Conservation (phyloP, 768 basidiomycete genomes). For the Boletus rubescentipes region DNA sequence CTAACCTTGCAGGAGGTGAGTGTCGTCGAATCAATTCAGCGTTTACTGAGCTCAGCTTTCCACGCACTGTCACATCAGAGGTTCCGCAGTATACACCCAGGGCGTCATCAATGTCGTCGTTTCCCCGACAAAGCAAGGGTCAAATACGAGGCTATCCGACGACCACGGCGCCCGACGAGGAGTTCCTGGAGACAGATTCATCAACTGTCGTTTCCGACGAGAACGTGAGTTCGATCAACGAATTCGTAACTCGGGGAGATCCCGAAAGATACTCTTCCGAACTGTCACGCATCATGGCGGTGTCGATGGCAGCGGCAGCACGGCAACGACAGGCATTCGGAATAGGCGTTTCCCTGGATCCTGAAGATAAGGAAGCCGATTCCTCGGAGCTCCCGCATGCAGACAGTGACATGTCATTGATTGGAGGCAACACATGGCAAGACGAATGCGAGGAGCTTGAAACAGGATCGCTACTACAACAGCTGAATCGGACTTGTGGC, state of each 20-base stretch:
- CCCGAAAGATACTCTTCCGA: constrained; percentile 28
- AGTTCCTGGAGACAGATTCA: constrained; percentile 9
- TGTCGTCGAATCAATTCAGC: constrained; percentile 12
- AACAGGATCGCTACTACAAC: constrained; percentile 31
- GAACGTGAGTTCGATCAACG: constrained; percentile 3
- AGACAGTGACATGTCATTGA: constrained; percentile 49
- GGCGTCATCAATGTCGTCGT: constrained; percentile 4
- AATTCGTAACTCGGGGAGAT: background rate
- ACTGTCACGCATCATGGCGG: constrained; percentile 26
- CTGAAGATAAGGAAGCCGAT: background rate
- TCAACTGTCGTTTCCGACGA: constrained; percentile 18
- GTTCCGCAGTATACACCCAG: constrained; percentile 18
- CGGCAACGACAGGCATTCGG: constrained; percentile 53
- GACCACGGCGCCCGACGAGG: background rate
- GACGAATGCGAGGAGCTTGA: constrained; percentile 33
- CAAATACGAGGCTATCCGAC: background rate
- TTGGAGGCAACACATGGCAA: constrained; percentile 41
- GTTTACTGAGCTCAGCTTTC: background rate
- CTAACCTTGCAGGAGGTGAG: background rate
- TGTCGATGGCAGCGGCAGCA: constrained; percentile 38
- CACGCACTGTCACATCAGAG: constrained; percentile 10
- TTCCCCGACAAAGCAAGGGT: constrained; percentile 3
- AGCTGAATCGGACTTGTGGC: constrained; percentile 2
- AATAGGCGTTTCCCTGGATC: constrained; percentile 41
- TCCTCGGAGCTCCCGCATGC: constrained; percentile 30